A percentile compares a stretch with the other conserved stretches of the same genome.
These are phyloP conservation scores for Fusarium sp. DNA, from an alignment of 2,329 filamentous ascomycete species.

Conservation along the genomic window DNA sequence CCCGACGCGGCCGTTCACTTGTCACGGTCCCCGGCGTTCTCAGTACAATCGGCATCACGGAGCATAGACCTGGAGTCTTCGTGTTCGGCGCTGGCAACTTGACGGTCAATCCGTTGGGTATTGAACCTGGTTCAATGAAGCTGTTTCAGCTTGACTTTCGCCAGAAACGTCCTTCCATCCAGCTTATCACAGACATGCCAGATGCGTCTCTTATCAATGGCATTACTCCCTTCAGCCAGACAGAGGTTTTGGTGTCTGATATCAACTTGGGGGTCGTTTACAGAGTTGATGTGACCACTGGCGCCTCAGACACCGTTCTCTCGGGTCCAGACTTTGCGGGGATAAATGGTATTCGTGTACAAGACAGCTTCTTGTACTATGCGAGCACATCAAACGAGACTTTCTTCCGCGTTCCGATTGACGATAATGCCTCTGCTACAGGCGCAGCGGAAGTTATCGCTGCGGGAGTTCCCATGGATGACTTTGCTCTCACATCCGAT, in stretches of 20 bases:
- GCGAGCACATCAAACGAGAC: neutral
- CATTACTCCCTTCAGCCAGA: neutral
- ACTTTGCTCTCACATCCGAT: neutral
- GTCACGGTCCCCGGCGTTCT: neutral
- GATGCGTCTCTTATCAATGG: neutral
- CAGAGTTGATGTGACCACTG: neutral
- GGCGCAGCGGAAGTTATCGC: neutral
- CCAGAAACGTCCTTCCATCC: neutral
- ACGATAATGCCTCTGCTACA: neutral
- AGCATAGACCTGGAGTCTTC: neutral
- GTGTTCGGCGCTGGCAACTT: neutral
- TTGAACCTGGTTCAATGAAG: neutral
- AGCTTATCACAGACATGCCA: neutral
- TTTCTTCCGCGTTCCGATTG: neutral
- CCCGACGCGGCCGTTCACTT: neutral
- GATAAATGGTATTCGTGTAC: neutral
- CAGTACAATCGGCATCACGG: neutral
- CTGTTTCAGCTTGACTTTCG: neutral
- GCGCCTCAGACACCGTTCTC: neutral
- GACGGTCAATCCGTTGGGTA: neutral
- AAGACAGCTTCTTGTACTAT: neutral
- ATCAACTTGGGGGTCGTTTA: neutral
- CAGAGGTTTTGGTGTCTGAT: neutral
- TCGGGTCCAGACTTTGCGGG: neutral
- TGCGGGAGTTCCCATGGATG: neutral